Conservation (phyloP, 306 rosid genomes). For the Carpinus fangiana region DNA sequence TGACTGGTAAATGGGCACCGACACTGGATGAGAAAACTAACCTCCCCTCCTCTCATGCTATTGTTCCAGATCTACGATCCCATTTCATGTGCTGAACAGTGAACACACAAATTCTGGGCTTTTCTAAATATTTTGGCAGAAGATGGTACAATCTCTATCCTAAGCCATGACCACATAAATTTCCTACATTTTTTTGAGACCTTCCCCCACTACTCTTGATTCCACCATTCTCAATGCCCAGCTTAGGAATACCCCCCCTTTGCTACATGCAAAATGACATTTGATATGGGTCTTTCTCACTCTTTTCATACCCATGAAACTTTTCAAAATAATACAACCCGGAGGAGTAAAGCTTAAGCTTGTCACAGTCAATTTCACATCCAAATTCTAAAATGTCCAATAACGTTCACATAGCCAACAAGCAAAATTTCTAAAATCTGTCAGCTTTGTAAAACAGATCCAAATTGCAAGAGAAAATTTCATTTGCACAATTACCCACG, state of each 20-base stretch:
- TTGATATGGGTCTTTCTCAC: not conserved
- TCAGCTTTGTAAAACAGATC: not conserved
- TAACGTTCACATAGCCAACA: not conserved
- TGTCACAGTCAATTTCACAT: not conserved
- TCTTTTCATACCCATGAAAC: not conserved
- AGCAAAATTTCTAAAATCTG: not conserved
- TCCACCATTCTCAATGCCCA: not conserved
- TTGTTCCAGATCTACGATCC: not conserved
- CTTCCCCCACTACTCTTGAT: too few species aligned
- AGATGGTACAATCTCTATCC: not conserved
- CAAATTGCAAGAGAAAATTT: not conserved
- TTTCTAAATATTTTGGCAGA: not conserved
- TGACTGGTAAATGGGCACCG: not conserved
- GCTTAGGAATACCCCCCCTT: not conserved
- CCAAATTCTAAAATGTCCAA: not conserved
- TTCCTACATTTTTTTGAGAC: not conserved
- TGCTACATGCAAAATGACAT: not conserved
- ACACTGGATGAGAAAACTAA: conserved; percentile 1
- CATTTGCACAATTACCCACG: not conserved
- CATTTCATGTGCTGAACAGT: not conserved
- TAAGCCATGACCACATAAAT: not conserved
- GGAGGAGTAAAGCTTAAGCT: not conserved
- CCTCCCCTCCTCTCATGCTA: not conserved
- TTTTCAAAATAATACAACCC: not conserved
- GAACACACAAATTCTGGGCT: not conserved